Conservation (phyloP, 1,284 basidiomycete species). For the Trichosporon ovoides region DNA sequence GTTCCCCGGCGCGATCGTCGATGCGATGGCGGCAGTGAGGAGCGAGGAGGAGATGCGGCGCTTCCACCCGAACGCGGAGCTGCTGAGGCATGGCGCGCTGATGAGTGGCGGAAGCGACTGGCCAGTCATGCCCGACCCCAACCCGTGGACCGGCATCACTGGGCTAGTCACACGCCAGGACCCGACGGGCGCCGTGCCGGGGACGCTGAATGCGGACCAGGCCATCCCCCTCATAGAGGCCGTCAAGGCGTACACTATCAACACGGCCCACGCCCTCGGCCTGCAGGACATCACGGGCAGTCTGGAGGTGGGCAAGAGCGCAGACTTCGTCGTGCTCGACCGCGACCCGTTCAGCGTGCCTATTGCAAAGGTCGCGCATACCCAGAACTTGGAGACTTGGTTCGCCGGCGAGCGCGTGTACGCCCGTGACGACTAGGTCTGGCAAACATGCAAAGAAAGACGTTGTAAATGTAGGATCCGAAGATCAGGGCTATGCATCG, state of each 20-base stretch:
- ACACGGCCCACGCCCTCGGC: slow-evolving; percentile 6
- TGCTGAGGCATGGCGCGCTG: not conserved
- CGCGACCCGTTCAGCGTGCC: not conserved
- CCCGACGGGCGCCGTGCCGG: not conserved
- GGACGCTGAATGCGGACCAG: not conserved
- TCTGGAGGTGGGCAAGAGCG: slow-evolving; percentile 5
- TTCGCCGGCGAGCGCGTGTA: slow-evolving; percentile 7
- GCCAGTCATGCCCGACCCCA: slow-evolving; percentile 8
- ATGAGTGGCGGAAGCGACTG: slow-evolving; percentile 1
- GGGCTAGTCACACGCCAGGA: slow-evolving; percentile 1
- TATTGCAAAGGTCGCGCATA: not conserved
- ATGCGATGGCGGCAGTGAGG: not conserved
- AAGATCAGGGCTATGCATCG: too few relatives aligned
- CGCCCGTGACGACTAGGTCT: too few relatives aligned
- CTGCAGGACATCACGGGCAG: not conserved
- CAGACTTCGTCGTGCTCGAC: slow-evolving; percentile 10
- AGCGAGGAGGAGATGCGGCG: not conserved
- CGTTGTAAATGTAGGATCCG: too few relatives aligned
- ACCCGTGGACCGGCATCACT: slow-evolving; percentile 7
- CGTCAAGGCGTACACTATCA: slow-evolving; percentile 7
- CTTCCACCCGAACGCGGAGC: slow-evolving; percentile 2
- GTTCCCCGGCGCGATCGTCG: slow-evolving; percentile 3
- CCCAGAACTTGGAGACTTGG: slow-evolving; percentile 4
- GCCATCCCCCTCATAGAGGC: not conserved
- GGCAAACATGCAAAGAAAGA: too few relatives aligned